These are phyloP conservation scores for Cladophialophora yegresii DNA, from an alignment of 2,329 filamentous ascomycete genomes.

Conservation along the genomic window DNA sequence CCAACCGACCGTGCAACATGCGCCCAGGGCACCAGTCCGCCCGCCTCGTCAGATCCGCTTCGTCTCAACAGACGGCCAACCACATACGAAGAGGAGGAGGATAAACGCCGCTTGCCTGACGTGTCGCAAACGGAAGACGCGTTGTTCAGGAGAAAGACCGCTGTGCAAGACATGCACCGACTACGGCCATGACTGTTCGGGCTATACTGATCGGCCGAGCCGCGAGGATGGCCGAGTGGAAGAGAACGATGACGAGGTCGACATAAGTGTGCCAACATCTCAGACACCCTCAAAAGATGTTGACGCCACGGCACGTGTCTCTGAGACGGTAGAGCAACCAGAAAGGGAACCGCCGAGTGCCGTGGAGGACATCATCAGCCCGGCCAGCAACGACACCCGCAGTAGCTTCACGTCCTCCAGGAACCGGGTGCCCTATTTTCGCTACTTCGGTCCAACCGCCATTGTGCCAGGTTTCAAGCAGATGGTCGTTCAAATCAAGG, in stretches of 20 bases:
- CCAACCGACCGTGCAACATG: constrained; percentile 9
- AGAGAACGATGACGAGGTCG: constrained; percentile 26
- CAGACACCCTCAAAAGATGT: constrained; percentile 15
- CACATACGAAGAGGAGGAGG: constrained; percentile 74
- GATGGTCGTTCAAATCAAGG: constrained; percentile 49
- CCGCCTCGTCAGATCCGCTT: constrained; percentile 64
- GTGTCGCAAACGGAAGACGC: constrained; percentile 73
- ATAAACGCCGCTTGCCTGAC: constrained; percentile 77
- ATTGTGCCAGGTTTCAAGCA: constrained; percentile 92
- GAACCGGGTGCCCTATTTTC: constrained; percentile 80
- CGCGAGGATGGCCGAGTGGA: constrained; percentile 24
- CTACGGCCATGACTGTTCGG: constrained; percentile 68
- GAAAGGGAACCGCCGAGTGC: constrained; percentile 7
- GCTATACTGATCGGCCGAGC: constrained; percentile 58
- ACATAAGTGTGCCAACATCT: constrained; percentile 18
- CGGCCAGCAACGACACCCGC: constrained; percentile 37
- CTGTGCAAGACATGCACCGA: constrained; percentile 71
- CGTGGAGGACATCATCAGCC: constrained; percentile 37
- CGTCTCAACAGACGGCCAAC: constrained; percentile 78
- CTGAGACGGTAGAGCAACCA: neutral
- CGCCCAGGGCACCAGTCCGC: constrained; percentile 20
- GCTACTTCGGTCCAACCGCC: constrained; percentile 87
- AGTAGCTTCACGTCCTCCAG: constrained; percentile 50
- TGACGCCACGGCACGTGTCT: neutral
- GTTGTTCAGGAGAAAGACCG: constrained; percentile 73